Evolutionary conservation across 2,329 filamentous ascomycete species (phyloP).

Genomic region (Hypoxylon sp.): DNA sequence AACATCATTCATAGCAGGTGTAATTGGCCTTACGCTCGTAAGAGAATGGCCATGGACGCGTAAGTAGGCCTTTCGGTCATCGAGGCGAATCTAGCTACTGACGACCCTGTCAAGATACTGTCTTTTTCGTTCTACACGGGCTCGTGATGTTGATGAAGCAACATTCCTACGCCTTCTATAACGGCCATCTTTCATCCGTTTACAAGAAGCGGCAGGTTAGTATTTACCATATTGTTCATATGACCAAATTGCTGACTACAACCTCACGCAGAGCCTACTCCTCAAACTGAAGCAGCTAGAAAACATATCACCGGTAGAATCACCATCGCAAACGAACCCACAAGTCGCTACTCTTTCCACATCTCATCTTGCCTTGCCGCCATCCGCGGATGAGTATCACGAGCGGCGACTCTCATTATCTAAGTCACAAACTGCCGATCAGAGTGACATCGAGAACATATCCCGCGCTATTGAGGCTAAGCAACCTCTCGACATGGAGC

Average conservation of each 20-base stretch:
- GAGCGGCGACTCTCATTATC: conserved; percentile 54
- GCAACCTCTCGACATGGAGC: conserved; percentile 66
- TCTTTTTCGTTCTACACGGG: conserved; percentile 74
- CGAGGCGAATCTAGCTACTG: too few species aligned
- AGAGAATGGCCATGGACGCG: conserved; percentile 83
- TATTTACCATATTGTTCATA: background rate
- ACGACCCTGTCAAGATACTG: conserved; percentile 37
- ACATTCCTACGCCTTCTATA: conserved; percentile 82
- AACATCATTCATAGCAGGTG: conserved; percentile 65
- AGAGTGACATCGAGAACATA: conserved; percentile 65
- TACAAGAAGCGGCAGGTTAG: conserved; percentile 57
- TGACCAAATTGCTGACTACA: conserved; percentile 2
- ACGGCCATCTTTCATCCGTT: conserved; percentile 73
- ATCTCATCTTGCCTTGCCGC: conserved; percentile 53
- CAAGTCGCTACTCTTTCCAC: conserved; percentile 54
- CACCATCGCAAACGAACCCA: conserved; percentile 54
- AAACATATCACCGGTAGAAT: conserved; percentile 56
- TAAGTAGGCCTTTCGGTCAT: conserved; percentile 9
- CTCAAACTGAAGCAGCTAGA: conserved; percentile 66
- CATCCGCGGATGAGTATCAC: conserved; percentile 52
- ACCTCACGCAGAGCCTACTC: conserved; percentile 52
- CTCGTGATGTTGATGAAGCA: conserved; percentile 86
- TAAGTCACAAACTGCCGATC: conserved; percentile 37
- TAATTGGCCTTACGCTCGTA: conserved; percentile 72
- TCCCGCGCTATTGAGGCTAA: conserved; percentile 68